phyloP scores from a whole-genome alignment of 2,329 filamentous ascomycete genomes.

The Aspergillus japonicus region DNA sequence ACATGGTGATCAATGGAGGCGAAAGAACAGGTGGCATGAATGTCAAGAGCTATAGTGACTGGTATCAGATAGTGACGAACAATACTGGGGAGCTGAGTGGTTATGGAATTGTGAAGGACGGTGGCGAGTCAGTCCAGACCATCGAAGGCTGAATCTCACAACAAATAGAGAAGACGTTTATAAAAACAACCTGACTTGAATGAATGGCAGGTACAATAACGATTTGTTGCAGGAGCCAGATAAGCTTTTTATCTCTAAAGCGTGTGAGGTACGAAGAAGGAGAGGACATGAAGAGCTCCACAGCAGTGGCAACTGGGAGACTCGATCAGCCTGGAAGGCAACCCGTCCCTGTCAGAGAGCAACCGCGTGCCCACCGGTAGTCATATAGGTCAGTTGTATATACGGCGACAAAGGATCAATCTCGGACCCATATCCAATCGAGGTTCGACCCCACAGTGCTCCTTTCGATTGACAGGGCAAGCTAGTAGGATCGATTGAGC shows the following conservation, averaged over 20 bases:
- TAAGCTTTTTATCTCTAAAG: conserved; percentile 18
- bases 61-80: conserved; percentile 7
- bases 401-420: conserved; percentile 16
- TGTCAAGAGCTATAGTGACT: conserved; percentile 12
- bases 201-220: neutral
- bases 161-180: conserved; percentile 7
- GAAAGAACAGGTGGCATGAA: conserved; percentile 35
- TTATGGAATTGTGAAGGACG: neutral
- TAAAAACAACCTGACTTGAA: conserved; percentile 1
- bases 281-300: conserved; percentile 13
- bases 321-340: conserved; percentile 7
- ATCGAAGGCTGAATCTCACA: conserved; percentile 4
- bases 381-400: conserved; percentile 16
- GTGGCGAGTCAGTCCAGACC: conserved; percentile 4
- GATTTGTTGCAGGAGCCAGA: conserved; percentile 13
- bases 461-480: conserved; percentile 13
- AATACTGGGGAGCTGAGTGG: conserved; percentile 1
- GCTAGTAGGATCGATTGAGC: conserved; percentile 17
- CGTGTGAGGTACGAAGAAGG: conserved; percentile 15
- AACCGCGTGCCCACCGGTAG: conserved; percentile 17
- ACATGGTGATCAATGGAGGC: conserved; percentile 30
- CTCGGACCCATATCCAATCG: conserved; percentile 11
- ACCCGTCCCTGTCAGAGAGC: conserved; percentile 17
- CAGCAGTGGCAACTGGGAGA: conserved; percentile 13
- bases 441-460: conserved; percentile 12